These are phyloP conservation scores for Saccharomycopsis schoenii DNA, from an alignment of 805 yeast genomes.

Conservation along the genomic window DNA sequence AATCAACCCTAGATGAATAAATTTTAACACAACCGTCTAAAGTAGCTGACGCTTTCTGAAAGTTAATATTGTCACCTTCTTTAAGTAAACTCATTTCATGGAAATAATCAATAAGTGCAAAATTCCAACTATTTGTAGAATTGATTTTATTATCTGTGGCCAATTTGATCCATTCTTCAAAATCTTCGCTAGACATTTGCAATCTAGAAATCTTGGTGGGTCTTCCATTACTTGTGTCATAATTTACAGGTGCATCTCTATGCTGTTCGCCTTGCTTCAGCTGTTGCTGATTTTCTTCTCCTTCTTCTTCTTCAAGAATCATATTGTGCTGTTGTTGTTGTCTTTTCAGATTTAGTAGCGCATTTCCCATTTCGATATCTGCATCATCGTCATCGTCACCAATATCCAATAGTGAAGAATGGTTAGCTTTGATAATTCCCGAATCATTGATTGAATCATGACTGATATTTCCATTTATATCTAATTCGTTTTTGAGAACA, in stretches of 20 bases:
- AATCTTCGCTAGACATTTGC: constrained; percentile 34
- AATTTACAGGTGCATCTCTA: background rate
- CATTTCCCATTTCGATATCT: background rate
- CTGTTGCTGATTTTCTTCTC: background rate
- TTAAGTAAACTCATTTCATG: constrained; percentile 67
- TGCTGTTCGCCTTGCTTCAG: background rate
- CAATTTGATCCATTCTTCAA: constrained; percentile 74
- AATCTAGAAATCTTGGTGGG: constrained; percentile 23
- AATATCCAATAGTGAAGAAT: background rate
- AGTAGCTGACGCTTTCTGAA: constrained; percentile 85
- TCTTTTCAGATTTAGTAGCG: background rate
- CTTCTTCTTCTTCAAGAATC: background rate
- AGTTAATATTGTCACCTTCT: constrained; percentile 74
- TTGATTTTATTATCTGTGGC: constrained; percentile 81
- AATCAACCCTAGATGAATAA: constrained; percentile 82
- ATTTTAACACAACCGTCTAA: constrained; percentile 92
- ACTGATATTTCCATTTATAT: background rate
- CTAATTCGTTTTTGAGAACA: background rate
- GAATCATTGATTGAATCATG: background rate
- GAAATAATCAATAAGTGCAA: constrained; percentile 85
- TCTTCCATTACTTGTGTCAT: background rate
- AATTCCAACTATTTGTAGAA: constrained; percentile 78
- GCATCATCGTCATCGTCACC: background rate
- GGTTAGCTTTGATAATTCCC: background rate
- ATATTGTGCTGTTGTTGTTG: background rate